Evolutionary conservation across 2,329 filamentous ascomycete genomes (phyloP), one percentile per base, ranked within the genome.

Genomic region (Mollisiaceae sp.): DNA sequence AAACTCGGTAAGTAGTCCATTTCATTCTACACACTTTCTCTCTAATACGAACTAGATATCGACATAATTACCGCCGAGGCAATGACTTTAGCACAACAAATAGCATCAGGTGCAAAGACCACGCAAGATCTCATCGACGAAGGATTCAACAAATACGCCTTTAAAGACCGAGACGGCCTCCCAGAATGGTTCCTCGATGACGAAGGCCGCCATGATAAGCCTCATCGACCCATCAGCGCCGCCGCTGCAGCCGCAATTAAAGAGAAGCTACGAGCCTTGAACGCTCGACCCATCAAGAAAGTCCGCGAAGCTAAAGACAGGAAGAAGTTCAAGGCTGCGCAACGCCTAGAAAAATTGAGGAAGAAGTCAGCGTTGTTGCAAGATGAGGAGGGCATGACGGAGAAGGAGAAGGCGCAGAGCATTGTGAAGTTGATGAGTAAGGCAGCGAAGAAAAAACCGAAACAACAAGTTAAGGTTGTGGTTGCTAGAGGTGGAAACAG

Each of bases 31-130:
- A 45, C 20, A 20, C 4, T 35, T 32, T 36, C 9, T 27, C 6
- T 43, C 72, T 75, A 65, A 76, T 63, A 63, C 27, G 35, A 35
- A 62, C 77, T 79, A 85, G 94, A 97, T 76, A 97, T 99, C 79
- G 93, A 98, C 77, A 98, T 99, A 74, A 97, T 98, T 75, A 99
- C 95, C n/a, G 95, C 93, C 5, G 95, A 99, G 82, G 95, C 96
- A 69, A 99, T 99, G 95, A 96, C 94, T 0, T 85, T 99, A 18
- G 96, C 95, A 0, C 95, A 98, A 70, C 87, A 93, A 75, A 89
- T 99, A 65, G 95, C 94, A 3, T 93, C 91, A 0, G 94, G 94
- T 54, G 86, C 94, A 76, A 94, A 90, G 78, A 91, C 89, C 0
- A 90, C 87, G 55, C 79, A 90, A 63, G 92, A 97, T 72, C 82